Percentiles rank a stretch among this genome's conserved stretches.
Conservation (phyloP, 768 basidiomycete genomes). For the Pilatotrama ljubarskyi region DNA sequence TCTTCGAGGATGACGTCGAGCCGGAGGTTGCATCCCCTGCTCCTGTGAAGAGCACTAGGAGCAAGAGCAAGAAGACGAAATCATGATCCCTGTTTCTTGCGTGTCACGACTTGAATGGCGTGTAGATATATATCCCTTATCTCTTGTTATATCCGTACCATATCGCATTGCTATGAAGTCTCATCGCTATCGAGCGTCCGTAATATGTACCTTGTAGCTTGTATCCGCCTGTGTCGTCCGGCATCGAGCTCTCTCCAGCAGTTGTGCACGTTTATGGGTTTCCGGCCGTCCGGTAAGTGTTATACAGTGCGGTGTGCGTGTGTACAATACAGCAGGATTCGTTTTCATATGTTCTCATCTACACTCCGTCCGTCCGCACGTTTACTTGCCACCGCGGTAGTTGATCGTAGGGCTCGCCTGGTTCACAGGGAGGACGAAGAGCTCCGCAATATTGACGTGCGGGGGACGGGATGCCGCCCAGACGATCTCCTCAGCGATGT, state of each 20-base stretch:
- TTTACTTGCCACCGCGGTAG: conserved; percentile 50
- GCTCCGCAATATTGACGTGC: conserved; percentile 89
- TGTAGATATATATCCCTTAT: conserved; percentile 11
- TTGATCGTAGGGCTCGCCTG: conserved; percentile 70
- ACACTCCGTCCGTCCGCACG: conserved; percentile 15
- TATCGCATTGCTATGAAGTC: conserved; percentile 20
- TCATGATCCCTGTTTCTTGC: conserved; percentile 6
- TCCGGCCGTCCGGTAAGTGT: conserved; percentile 7
- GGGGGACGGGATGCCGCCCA: conserved; percentile 92
- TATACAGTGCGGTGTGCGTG: conserved; percentile 1
- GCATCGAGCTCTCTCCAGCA: background rate
- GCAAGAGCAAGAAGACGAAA: conserved; percentile 31
- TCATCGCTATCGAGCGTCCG: conserved; percentile 10
- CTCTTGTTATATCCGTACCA: conserved; percentile 12
- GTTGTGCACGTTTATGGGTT: background rate
- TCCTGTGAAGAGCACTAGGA: conserved; percentile 50
- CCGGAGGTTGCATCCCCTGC: conserved; percentile 35
- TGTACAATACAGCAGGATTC: conserved; percentile 12
- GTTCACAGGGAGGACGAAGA: conserved; percentile 76
- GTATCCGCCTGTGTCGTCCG: background rate
- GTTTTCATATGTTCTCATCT: background rate
- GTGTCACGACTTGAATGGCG: background rate
- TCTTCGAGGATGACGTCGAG: conserved; percentile 68
- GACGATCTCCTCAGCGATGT: conserved; percentile 97
- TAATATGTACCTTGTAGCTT: conserved; percentile 7